Evolutionary conservation across 192 early-diverging fungal genomes (phyloP).

Genomic region (Coemansia sp.): DNA sequence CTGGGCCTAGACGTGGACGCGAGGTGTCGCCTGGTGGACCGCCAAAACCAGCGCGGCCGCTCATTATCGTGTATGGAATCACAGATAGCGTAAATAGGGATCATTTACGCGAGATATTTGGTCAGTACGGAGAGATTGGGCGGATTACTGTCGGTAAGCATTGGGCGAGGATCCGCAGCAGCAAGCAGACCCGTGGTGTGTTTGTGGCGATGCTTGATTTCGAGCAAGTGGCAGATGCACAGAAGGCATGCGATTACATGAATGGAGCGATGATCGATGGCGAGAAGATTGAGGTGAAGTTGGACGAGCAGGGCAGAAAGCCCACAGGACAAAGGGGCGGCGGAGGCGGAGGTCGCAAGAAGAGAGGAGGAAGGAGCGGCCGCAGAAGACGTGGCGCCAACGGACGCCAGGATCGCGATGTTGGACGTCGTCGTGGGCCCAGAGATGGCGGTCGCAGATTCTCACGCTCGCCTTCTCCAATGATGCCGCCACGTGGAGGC

Average conservation of each 20-base stretch:
- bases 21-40: neutral
- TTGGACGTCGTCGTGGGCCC: slow-evolving; percentile 5
- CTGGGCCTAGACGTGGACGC: slow-evolving; percentile 9
- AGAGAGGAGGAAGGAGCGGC: neutral
- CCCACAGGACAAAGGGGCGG: neutral
- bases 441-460: neutral
- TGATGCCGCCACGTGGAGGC: neutral
- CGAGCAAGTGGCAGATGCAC: slow-evolving; percentile 2
- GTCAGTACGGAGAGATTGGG: slow-evolving; percentile 16
- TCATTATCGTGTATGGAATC: slow-evolving; percentile 7
- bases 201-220: slow-evolving; percentile 6
- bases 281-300: slow-evolving; percentile 4
- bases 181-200: neutral
- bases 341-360: neutral
- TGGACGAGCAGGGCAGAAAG: slow-evolving; percentile 6
- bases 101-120: slow-evolving; percentile 37
- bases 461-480: slow-evolving; percentile 16
- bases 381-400: neutral
- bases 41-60: neutral
- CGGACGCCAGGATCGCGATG: neutral
- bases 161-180: neutral
- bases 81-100: slow-evolving; percentile 3
- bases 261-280: slow-evolving; percentile 32
- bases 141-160: neutral
- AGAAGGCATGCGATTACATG: slow-evolving; percentile 35